Evolutionary conservation across 768 basidiomycete genomes (phyloP).

Genomic region (Mycena venus): DNA sequence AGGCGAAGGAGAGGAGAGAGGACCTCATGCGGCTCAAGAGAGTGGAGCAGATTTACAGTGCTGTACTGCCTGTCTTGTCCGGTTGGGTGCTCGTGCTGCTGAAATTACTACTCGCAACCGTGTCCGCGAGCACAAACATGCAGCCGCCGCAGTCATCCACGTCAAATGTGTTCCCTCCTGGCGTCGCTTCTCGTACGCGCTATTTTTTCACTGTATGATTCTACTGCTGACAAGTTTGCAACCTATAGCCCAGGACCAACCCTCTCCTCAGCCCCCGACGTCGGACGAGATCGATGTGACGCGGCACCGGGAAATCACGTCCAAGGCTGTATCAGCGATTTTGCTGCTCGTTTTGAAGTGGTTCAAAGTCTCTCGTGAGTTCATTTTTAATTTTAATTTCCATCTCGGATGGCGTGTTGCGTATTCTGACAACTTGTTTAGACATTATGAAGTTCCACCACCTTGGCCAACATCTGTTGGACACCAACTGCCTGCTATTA

Average conservation of each 20-base stretch:
- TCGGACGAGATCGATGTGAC: slow-evolving; percentile 94
- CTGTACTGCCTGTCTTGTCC: slow-evolving; percentile 85
- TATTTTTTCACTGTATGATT: neutral
- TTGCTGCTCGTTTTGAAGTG: slow-evolving; percentile 92
- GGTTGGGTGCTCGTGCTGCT: slow-evolving; percentile 94
- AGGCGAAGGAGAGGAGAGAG: slow-evolving; percentile 76
- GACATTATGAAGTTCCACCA: slow-evolving; percentile 99
- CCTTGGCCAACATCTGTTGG: slow-evolving; percentile 93
- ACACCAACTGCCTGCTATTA: slow-evolving; percentile 93
- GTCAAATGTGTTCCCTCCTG: slow-evolving; percentile 80
- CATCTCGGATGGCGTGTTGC: neutral
- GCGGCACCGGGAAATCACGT: slow-evolving; percentile 96
- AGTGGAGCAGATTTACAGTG: slow-evolving; percentile 92
- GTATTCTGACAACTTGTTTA: slow-evolving; percentile 45
- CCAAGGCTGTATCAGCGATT: slow-evolving; percentile 97
- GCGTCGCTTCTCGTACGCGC: slow-evolving; percentile 73
- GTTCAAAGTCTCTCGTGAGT: slow-evolving; percentile 99
- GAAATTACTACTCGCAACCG: slow-evolving; percentile 92
- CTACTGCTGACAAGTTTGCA: slow-evolving; percentile 16
- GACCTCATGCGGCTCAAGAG: slow-evolving; percentile 90
- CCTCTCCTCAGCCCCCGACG: slow-evolving; percentile 75
- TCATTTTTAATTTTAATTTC: slow-evolving; percentile 28
- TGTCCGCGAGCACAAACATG: slow-evolving; percentile 81
- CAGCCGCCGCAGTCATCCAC: slow-evolving; percentile 73
- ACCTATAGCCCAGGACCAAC: slow-evolving; percentile 69